phyloP scores from a whole-genome alignment of 257 asterid genomes.

The Pogostemon cablin region DNA sequence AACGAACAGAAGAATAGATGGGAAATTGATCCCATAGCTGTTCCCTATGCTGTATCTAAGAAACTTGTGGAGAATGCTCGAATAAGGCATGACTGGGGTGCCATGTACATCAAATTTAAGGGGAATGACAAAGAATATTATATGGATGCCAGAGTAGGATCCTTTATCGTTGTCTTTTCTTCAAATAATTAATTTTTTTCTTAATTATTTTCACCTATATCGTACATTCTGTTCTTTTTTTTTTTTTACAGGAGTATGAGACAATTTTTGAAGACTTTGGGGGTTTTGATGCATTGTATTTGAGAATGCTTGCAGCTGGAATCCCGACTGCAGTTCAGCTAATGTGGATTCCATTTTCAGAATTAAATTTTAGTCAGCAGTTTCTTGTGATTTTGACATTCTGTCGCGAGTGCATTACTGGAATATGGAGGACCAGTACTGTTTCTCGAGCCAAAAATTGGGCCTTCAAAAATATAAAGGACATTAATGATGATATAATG shows the following conservation, averaged over 20 bases:
- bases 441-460: slow-evolving; percentile 57
- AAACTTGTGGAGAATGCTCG: slow-evolving; percentile 88
- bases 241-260: slow-evolving; percentile 74
- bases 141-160: slow-evolving; percentile 74
- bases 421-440: slow-evolving; percentile 55
- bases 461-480: slow-evolving; percentile 47
- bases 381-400: slow-evolving; percentile 57
- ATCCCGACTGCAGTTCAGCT: slow-evolving; percentile 88
- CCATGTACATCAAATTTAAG: slow-evolving; percentile 76
- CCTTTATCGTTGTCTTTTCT: slow-evolving; percentile 28
- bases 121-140: slow-evolving; percentile 84
- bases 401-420: slow-evolving; percentile 59
- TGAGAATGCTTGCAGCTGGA: slow-evolving; percentile 79
- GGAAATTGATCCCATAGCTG: slow-evolving; percentile 95
- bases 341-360: slow-evolving; percentile 95
- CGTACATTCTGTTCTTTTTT: slow-evolving; percentile 23
- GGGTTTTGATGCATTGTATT: slow-evolving; percentile 90
- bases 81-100: slow-evolving; percentile 97
- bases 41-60: slow-evolving; percentile 88
- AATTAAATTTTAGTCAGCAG: slow-evolving; percentile 69
- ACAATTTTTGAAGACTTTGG: slow-evolving; percentile 87
- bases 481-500: slow-evolving; percentile 78
- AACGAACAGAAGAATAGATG: slow-evolving; percentile 78
- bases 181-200: slow-evolving; percentile 17
- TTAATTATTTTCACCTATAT: slow-evolving; percentile 1